These are phyloP conservation scores for Hyaloscypha bicolor DNA, from an alignment of 495 filamentous ascomycete genomes.

Conservation along the genomic window DNA sequence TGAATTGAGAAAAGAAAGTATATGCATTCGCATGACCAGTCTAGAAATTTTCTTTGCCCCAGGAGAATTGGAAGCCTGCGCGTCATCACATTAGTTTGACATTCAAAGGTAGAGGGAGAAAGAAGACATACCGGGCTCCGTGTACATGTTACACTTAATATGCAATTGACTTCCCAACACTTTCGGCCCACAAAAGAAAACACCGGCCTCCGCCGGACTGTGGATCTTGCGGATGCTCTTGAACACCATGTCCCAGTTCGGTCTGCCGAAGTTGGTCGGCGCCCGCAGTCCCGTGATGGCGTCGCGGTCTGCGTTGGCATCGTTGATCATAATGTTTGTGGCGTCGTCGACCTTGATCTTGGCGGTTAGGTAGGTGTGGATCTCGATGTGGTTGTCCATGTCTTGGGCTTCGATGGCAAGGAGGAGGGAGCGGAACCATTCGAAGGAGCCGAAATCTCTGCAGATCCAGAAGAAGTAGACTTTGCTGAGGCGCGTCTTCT, in stretches of 20 bases:
- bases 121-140: slow-evolving; percentile 58
- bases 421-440: slow-evolving; percentile 80
- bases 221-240: slow-evolving; percentile 74
- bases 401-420: slow-evolving; percentile 83
- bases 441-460: slow-evolving; percentile 75
- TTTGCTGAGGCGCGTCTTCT: slow-evolving; percentile 72
- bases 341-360: slow-evolving; percentile 81
- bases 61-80: slow-evolving; percentile 39
- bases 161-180: slow-evolving; percentile 67
- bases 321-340: slow-evolving; percentile 84
- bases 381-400: slow-evolving; percentile 77
- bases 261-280: slow-evolving; percentile 76
- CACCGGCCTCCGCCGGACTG: slow-evolving; percentile 68
- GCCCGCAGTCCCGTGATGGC: slow-evolving; percentile 74
- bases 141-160: slow-evolving; percentile 78
- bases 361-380: slow-evolving; percentile 72
- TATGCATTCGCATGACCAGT: slow-evolving; percentile 9
- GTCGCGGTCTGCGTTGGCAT: slow-evolving; percentile 76
- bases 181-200: slow-evolving; percentile 82
- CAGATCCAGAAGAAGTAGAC: slow-evolving; percentile 90
- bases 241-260: slow-evolving; percentile 82
- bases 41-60: slow-evolving; percentile 81
- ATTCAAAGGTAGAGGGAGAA: slow-evolving; percentile 11
- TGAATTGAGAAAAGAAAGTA: background rate
- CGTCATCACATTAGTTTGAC: slow-evolving; percentile 28